Conservation (phyloP, 2,329 filamentous ascomycete genomes). For the Blastomyces silverae region DNA sequence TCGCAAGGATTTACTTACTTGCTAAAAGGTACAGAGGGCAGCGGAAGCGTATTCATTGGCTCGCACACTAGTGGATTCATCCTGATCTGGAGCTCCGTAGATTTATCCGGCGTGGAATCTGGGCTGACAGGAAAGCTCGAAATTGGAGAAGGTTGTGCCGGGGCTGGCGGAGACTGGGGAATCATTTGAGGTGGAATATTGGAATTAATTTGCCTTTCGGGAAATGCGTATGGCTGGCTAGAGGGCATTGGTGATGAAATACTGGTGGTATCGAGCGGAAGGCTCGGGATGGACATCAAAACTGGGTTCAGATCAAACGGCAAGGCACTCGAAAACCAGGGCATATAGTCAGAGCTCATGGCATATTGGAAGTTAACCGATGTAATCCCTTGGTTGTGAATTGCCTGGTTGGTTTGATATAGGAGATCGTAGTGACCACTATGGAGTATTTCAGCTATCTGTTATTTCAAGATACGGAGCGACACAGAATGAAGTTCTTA, state of each 20-base stretch:
- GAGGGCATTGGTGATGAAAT: constrained; percentile 30
- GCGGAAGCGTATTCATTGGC: constrained; percentile 36
- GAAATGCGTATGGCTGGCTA: constrained; percentile 28
- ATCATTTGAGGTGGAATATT: constrained; percentile 11
- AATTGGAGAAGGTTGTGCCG: constrained; percentile 23
- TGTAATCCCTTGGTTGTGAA: constrained; percentile 23
- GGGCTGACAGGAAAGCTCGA: constrained; percentile 26
- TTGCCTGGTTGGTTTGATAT: constrained; percentile 56
- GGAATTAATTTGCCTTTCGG: constrained; percentile 26
- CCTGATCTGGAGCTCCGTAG: constrained; percentile 30
- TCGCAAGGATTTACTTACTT: constrained; percentile 30
- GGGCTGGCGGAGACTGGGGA: constrained; percentile 21
- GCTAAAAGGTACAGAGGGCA: constrained; percentile 36
- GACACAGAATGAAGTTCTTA: constrained; percentile 35
- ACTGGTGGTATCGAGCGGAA: constrained; percentile 34
- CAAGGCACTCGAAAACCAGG: constrained; percentile 35
- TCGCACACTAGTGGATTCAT: constrained; percentile 40
- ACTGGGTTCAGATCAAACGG: constrained; percentile 37
- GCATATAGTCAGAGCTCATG: constrained; percentile 35
- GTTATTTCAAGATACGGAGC: constrained; percentile 7
- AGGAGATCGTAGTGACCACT: constrained; percentile 90
- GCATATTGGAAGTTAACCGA: constrained; percentile 39
- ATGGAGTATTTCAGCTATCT: constrained; percentile 23
- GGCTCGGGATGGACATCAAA: constrained; percentile 38
- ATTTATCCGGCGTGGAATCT: constrained; percentile 30